Percentiles rank a stretch among this genome's conserved stretches.
phyloP scores from a whole-genome alignment of 2,329 filamentous ascomycete species.

The Aspergillus fijiensis region DNA sequence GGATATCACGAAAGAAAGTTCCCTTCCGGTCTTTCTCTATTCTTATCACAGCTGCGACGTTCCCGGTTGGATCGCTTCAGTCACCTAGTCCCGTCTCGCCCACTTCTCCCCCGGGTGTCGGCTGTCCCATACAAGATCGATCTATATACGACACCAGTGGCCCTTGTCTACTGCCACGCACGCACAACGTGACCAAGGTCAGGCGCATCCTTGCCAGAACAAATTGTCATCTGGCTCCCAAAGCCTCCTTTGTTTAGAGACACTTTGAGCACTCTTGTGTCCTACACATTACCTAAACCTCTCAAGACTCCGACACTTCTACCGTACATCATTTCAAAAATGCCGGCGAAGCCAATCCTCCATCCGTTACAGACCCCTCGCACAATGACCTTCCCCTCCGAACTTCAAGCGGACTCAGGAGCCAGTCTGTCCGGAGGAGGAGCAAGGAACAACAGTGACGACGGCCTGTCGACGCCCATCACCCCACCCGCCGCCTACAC shows the following conservation, averaged over 20 bases:
- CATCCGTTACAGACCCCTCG: conserved; percentile 47
- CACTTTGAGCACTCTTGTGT: neutral
- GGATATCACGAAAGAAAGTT: neutral
- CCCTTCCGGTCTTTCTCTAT: neutral
- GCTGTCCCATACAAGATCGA: neutral
- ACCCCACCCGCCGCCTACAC: conserved; percentile 87
- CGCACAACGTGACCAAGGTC: conserved; percentile 10
- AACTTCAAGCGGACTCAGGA: conserved; percentile 58
- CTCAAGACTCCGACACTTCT: too few relatives aligned
- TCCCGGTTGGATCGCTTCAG: neutral
- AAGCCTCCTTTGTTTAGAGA: neutral
- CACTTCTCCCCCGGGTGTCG: neutral
- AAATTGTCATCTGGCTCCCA: neutral
- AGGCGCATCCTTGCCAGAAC: conserved; percentile 5
- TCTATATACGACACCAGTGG: neutral
- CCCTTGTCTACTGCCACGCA: conserved; percentile 12
- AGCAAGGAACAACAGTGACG: conserved; percentile 59
- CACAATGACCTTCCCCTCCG: conserved; percentile 49
- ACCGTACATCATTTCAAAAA: conserved; percentile 11
- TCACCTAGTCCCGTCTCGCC: neutral
- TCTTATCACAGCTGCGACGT: neutral
- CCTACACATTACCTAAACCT: neutral
- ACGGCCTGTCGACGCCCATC: conserved; percentile 75
- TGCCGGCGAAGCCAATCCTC: conserved; percentile 40
- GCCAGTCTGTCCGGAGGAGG: conserved; percentile 41